Base-by-base conservation (phyloP, 2,329 filamentous ascomycete species). In the Neonectria ditissima region DNA sequence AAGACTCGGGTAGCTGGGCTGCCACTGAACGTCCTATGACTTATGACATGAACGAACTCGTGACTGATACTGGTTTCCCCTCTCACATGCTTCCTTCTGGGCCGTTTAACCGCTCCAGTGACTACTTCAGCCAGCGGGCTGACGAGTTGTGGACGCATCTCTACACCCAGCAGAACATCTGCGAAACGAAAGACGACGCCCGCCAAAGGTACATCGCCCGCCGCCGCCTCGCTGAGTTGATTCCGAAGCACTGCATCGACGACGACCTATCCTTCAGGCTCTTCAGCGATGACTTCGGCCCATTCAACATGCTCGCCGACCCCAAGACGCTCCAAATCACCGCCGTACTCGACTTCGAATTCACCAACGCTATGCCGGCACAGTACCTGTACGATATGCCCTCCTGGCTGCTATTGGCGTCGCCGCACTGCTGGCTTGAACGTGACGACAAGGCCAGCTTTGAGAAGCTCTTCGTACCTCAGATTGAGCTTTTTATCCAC, bases 41-140 rank as follows among this genome's bases (percentile, higher is more conserved):
- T 20, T 78, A 77, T 55, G 77, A 78, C 34, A 80, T 81, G 76
- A 80, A 81, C 62, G 76, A 80, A 63, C 50, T 78, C 41, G 74
- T 65, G 1, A 75, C 68, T 39, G 45, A 24, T 10, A 56, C 39
- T 14, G 43, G 41, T 47, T 56, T 18, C 28, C 52, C 34, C 52
- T 11, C 3, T 13, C 34, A n/a, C 16, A 39, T 39, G 34, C 34
- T 39, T 16, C 6, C 34, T 16, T 39, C 14, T 8, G 6, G 34
- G 34, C 14, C 34, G 14, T 39, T 39, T 39, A n/a, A 39, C 14
- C 14, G 34, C 34, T 39, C 10, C 14, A 39, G 34, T 13, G 34
- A 39, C n/a, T 39, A 16, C 34, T 39, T 39, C 34, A 39, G 14
- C 14, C 34, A 39, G 34, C 34, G 34, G 34, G 34, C 34, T 39